Conservation (phyloP, 441 rosid genomes). For the Populus trichocarpa region DNA sequence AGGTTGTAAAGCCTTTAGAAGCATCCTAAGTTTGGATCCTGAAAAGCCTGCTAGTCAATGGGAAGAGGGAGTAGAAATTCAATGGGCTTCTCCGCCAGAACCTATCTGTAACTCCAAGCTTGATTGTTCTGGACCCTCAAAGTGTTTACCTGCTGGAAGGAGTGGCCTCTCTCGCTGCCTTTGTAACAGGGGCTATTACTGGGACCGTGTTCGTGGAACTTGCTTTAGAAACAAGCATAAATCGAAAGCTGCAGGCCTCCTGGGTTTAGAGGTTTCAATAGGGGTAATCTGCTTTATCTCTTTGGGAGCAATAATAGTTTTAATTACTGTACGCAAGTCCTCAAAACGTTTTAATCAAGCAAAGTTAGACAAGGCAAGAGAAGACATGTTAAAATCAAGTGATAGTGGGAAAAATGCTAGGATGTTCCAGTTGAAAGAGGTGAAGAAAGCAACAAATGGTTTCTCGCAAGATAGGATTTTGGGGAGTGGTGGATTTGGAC, state of each 20-base stretch:
- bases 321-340: slow-evolving; percentile 18
- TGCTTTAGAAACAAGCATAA: slow-evolving; percentile 34
- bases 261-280: slow-evolving; percentile 32
- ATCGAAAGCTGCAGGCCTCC: slow-evolving; percentile 7
- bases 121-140: slow-evolving; percentile 48
- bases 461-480: slow-evolving; percentile 55
- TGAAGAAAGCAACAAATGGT: slow-evolving; percentile 63
- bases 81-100: slow-evolving; percentile 53
- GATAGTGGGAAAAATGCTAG: slow-evolving; percentile 44
- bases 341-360: slow-evolving; percentile 19
- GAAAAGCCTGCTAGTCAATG: slow-evolving; percentile 37
- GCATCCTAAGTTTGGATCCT: slow-evolving; percentile 47
- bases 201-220: slow-evolving; percentile 36
- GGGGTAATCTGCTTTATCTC: slow-evolving; percentile 30
- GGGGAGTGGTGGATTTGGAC: slow-evolving; percentile 77
- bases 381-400: slow-evolving; percentile 40
- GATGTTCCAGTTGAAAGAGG: slow-evolving; percentile 50
- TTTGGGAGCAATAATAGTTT: slow-evolving; percentile 11
- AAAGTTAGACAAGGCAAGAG: slow-evolving; percentile 43
- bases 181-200: slow-evolving; percentile 40
- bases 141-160: slow-evolving; percentile 27
- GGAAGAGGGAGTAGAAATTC: slow-evolving; percentile 61
- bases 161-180: slow-evolving; percentile 38
- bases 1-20: slow-evolving; percentile 58
- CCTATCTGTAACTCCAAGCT: slow-evolving; percentile 39